Conservation (phyloP, 768 basidiomycete species). For the Tulasnella sp. region DNA sequence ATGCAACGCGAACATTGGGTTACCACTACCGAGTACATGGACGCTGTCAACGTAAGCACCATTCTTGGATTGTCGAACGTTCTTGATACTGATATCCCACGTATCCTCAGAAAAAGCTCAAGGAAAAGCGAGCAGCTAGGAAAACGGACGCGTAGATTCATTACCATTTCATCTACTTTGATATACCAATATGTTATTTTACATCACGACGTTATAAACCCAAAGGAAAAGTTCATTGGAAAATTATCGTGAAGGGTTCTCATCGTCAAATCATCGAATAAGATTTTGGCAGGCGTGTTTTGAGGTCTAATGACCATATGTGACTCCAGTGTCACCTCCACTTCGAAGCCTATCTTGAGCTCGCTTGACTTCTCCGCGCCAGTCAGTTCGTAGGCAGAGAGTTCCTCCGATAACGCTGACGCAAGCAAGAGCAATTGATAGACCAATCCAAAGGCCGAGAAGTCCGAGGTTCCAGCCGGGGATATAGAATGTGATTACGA, state of each 20-base stretch:
- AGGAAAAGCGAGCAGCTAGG: conserved; percentile 16
- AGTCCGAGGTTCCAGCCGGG: conserved; percentile 34
- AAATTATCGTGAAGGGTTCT: too few species aligned
- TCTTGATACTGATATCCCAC: background rate
- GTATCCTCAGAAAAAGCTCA: conserved; percentile 19
- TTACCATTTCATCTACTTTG: too few species aligned
- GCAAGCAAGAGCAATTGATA: conserved; percentile 55
- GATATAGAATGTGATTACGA: conserved; percentile 57
- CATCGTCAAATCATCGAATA: too few species aligned
- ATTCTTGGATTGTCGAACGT: background rate
- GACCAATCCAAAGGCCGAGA: conserved; percentile 72
- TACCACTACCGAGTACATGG: conserved; percentile 87
- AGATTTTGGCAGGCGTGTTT: too few species aligned
- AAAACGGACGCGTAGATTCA: too few species aligned
- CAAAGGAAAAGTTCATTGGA: too few species aligned
- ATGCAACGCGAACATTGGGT: conserved; percentile 96
- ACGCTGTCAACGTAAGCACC: conserved; percentile 63
- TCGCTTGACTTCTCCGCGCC: conserved; percentile 54
- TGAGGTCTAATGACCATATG: conserved; percentile 2
- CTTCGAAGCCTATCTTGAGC: conserved; percentile 29
- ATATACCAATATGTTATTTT: too few species aligned
- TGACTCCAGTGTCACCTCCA: background rate
- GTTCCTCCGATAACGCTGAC: conserved; percentile 40
- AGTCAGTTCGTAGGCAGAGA: conserved; percentile 47
- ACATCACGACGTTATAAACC: too few species aligned